Conservation (phyloP, 306 rosid genomes). For the Rubus parviflorus region DNA sequence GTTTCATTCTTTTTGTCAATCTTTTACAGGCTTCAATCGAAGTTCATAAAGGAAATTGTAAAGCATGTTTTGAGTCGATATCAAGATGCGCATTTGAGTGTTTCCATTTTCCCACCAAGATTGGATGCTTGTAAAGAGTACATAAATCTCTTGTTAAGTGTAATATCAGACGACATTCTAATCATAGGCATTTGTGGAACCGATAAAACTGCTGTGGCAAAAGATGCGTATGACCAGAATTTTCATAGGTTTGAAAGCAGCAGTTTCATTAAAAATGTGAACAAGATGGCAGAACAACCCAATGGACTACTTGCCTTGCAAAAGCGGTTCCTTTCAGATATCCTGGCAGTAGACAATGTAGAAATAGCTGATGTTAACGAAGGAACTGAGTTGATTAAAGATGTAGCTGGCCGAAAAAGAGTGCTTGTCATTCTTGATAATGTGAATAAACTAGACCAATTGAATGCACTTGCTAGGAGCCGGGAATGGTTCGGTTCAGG, state of each 20-base stretch:
- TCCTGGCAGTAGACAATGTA: not conserved
- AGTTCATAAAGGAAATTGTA: slow-evolving; percentile 27
- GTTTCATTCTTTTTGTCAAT: not conserved
- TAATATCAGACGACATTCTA: slow-evolving; percentile 21
- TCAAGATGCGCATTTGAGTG: slow-evolving; percentile 28
- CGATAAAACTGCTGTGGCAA: slow-evolving; percentile 3
- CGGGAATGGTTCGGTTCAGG: slow-evolving; percentile 8
- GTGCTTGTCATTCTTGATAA: slow-evolving; percentile 18
- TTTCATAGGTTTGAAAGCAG: slow-evolving; percentile 10
- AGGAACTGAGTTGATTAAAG: not conserved
- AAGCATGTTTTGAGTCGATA: slow-evolving; percentile 20
- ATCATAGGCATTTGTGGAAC: slow-evolving; percentile 18
- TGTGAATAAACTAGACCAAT: slow-evolving; percentile 5
- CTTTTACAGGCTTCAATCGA: slow-evolving; percentile 25
- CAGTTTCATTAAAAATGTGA: slow-evolving; percentile 15
- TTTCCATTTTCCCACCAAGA: slow-evolving; percentile 14
- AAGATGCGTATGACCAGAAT: slow-evolving; percentile 12
- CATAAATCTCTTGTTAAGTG: slow-evolving; percentile 16
- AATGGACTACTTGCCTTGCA: not conserved
- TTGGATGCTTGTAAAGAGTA: slow-evolving; percentile 6
- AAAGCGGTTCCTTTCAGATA: slow-evolving; percentile 9
- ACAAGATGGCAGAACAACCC: not conserved
- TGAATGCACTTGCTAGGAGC: slow-evolving; percentile 19
- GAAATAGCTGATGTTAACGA: not conserved
- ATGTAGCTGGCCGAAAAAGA: not conserved